Conservation (phyloP, 352 stramenopile species). For the Globisporangium echinulatum region DNA sequence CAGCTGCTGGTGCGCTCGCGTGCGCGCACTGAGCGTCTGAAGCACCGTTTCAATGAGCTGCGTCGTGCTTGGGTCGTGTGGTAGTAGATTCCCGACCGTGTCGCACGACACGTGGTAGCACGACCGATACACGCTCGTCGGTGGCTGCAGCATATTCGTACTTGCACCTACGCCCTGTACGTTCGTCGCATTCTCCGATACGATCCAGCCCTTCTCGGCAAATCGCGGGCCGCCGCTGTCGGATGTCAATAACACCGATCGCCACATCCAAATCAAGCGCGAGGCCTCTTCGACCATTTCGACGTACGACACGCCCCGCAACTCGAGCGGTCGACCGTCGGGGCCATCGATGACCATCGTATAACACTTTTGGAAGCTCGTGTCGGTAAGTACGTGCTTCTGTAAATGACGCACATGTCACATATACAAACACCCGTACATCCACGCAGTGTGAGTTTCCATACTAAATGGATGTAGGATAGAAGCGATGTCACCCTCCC, state of each 20-base stretch:
- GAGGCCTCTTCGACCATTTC: conserved; percentile 5
- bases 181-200: neutral
- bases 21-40: conserved; percentile 3
- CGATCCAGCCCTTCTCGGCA: conserved; percentile 10
- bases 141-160: too few relatives aligned
- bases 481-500: too few relatives aligned
- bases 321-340: neutral
- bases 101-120: conserved; percentile 13
- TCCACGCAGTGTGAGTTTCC: too few relatives aligned
- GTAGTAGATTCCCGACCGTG: neutral
- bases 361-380: conserved; percentile 12
- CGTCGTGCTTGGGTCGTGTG: neutral
- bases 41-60: conserved; percentile 5
- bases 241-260: neutral
- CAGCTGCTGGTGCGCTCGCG: conserved; percentile 3
- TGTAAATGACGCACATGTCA: too few relatives aligned
- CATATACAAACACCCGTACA: too few relatives aligned
- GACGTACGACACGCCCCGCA: conserved; percentile 8
- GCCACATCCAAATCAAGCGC: conserved; percentile 7
- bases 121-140: conserved; percentile 2
- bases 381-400: conserved; percentile 5
- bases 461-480: too few relatives aligned
- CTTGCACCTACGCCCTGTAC: neutral
- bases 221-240: conserved; percentile 5
- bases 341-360: conserved; percentile 12